These are phyloP conservation scores for Candida montana DNA, from an alignment of 805 yeast species.

Conservation along the genomic window DNA sequence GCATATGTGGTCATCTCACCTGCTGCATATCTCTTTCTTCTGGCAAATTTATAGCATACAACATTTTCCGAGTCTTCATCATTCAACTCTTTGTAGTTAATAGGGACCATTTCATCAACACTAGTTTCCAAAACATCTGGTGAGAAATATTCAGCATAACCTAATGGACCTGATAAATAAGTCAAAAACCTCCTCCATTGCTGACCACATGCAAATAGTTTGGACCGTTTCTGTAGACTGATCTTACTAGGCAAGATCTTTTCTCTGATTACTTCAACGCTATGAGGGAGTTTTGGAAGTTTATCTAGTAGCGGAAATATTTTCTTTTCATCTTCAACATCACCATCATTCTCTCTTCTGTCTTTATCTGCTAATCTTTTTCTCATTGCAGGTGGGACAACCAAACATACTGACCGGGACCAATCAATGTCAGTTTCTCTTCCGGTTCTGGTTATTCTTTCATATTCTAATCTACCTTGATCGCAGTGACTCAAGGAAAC, in stretches of 20 bases:
- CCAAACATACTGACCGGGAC: constrained; percentile 42
- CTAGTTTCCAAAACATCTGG: constrained; percentile 6
- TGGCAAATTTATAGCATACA: constrained; percentile 52
- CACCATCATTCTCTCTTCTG: not conserved
- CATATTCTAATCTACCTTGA: constrained; percentile 43
- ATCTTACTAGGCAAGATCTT: too few relatives aligned
- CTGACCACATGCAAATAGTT: not conserved
- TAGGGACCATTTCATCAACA: constrained; percentile 13
- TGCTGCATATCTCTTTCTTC: constrained; percentile 48
- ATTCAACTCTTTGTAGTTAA: constrained; percentile 12
- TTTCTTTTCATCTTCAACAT: too few relatives aligned
- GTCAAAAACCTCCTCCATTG: constrained; percentile 3
- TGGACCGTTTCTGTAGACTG: not conserved
- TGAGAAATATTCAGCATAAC: constrained; percentile 17
- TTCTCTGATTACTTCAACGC: not conserved
- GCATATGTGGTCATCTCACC: constrained; percentile 41
- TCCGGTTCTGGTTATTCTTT: constrained; percentile 29
- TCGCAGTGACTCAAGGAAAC: constrained; percentile 47
- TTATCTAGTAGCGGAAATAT: not conserved
- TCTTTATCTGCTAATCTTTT: constrained; percentile 2
- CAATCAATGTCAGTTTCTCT: constrained; percentile 41
- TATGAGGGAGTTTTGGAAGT: constrained; percentile 4
- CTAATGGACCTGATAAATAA: constrained; percentile 3
- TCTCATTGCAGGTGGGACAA: constrained; percentile 25
- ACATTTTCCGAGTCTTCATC: constrained; percentile 19